Evolutionary conservation across 805 yeast species (phyloP), one percentile per base, ranked within the genome.

Genomic region (Kodamaea lidongshanica): DNA sequence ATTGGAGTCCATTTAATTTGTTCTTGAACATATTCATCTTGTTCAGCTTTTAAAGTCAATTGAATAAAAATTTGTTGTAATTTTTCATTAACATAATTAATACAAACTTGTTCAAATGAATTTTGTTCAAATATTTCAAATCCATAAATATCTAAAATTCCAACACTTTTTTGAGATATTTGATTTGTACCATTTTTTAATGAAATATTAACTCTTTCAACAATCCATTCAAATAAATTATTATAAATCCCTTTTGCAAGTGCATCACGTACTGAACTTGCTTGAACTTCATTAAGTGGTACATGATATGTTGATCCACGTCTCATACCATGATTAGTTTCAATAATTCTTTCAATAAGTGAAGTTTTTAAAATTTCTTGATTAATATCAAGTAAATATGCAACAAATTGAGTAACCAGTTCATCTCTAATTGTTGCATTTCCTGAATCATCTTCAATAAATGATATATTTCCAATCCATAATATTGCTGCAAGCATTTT

Each of bases 1-100:
- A 92, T 92, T 13, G 97, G 97, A 8, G 95, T 85, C 98, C 98
- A 92, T 55, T 85, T 73, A 54, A 92, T 92, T 58, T 86, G 83
- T 58, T 92, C 99, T 44, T 83, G 80, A 19, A 86, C 92, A 49
- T 92, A 92, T 53, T 92, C 97, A 42, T 92, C 98, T 64, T 92
- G 98, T 61, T 92, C 98, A 0, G 96, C 83, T 60, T 92, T 92
- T 50, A 92, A 70, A 2, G 98, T 92, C 50, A 92, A 70, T 56
- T 92, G 95, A 54, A 92, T 92, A 50, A 92, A 92, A 52, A 89
- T 92, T 56, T 89, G 98, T 63, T 88, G 96, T 44, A 89, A 69
- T 59, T 89, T 89, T 58, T 88, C 97, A 58, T 88, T 88, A 42
- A 88, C 96, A 46, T 89, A 88, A 56, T 89, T 88, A 65, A 88